phyloP scores from a whole-genome alignment of 345 rosid species.

The Citrus sp. region DNA sequence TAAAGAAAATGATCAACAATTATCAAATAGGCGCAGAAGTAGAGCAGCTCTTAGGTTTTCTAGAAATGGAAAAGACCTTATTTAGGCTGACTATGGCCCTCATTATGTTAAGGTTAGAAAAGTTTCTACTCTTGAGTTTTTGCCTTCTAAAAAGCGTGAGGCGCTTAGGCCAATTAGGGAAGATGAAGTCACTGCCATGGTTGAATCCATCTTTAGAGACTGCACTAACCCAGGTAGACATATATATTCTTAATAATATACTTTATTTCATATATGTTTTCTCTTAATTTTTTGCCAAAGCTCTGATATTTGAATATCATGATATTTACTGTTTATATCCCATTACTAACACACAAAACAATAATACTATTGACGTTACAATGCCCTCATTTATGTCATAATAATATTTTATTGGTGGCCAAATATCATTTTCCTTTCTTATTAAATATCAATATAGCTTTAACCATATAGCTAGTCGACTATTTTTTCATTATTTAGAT shows the following conservation, averaged over 20 bases:
- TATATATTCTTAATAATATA: neutral
- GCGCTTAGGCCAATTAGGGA: neutral
- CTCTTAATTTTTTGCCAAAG: too few relatives aligned
- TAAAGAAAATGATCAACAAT: slow-evolving; percentile 4
- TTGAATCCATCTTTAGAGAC: neutral
- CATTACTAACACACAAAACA: too few relatives aligned
- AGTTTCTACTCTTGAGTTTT: neutral
- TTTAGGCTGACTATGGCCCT: neutral
- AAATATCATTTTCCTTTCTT: too few relatives aligned
- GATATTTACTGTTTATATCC: too few relatives aligned
- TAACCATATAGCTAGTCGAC: too few relatives aligned
- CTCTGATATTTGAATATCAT: too few relatives aligned
- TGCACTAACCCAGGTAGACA: neutral
- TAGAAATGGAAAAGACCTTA: neutral
- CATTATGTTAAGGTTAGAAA: slow-evolving; percentile 5
- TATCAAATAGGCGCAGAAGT: neutral
- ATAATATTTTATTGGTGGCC: too few relatives aligned
- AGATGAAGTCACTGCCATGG: neutral
- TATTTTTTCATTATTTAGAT: too few relatives aligned
- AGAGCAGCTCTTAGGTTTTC: neutral
- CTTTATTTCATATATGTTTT: neutral
- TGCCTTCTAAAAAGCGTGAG: neutral
- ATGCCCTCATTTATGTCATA: too few relatives aligned
- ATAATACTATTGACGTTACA: too few relatives aligned
- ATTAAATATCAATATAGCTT: too few relatives aligned